Base-by-base conservation (phyloP, 2,329 filamentous ascomycete genomes). In the Orbilia javanica region DNA sequence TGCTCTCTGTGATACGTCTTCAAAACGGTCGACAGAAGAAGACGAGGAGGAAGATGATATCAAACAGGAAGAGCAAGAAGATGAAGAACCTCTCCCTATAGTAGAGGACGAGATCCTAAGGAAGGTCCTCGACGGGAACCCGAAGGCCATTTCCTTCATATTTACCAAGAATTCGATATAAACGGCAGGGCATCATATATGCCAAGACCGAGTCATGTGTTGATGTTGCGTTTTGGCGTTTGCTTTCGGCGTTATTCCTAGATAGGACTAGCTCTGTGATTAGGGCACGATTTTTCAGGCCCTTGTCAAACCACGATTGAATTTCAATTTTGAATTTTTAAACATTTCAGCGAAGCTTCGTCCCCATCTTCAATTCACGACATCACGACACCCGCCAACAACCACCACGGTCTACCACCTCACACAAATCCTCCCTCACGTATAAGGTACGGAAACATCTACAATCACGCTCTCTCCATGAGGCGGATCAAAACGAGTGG, bases 71-170 rank as follows among this genome's bases (percentile, higher is more conserved):
- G 81, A 82, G 6, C 83, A 83, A 2, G 81, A 20, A 0, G 83
- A 83, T 3, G 81, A 31, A 0, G 80, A 76, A 7, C 65, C 75
- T 44, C 65, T 79, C 10, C 73, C 75, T 52, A 74, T 79, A 46
- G 82, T 89, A 42, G 86, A 88, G 68, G 88, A 89, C 80, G 84
- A 86, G 64, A 84, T 87, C 0, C 83, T 90, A 57, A 82, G 86
- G 0, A 83, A 84, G 15, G 84, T 88, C 22, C 80, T 89, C 55
- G 85, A 84, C 78, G 86, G 88, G 20, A 77, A 25, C 84, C 83
- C 53, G 83, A 82, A 62, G 82, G 84, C 39, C 3, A 62, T 82
- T 22, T 80, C 81, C 1, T 82, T 81, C 57, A 75, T 82, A 4
- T 82, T 82, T 66, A 69, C 60, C 48, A 79, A 78, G 31, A 78